Evolutionary conservation across 169 alveolate species (phyloP), one percentile per base, ranked within the genome.

Genomic region (Plasmodium malariae): DNA sequence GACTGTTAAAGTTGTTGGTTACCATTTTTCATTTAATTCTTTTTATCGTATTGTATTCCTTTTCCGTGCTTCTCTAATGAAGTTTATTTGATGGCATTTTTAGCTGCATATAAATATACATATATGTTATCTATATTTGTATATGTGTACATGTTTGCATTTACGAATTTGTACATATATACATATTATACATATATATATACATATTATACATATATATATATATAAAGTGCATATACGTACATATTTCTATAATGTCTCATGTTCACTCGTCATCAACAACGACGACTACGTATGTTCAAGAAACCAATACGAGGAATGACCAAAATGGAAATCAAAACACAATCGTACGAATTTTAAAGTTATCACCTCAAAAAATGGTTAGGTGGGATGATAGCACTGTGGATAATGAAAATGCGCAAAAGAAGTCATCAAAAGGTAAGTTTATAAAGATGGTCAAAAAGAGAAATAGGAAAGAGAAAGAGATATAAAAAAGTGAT

Each of bases 391-490:
- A 68, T 62, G 87, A 86, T 26, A 57, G 24, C 37, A 86, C 92
- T 1, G 37, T 86, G 37, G 92, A 86, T 49, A 86, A 86, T 43
- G 92, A 86, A 32, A 69, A 86, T 34, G 87, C 87, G 12, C 57
- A 86, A 17, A 86, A 86, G 67, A 86, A 86, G 28, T 86, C 92
- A 32, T 86, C 92, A 32, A 86, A 86, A 65, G 74, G 92, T 86
- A 43, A n/a, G 74, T 48, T 1, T 11, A 24, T 26, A 32, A 21
- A 28, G 32, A 60, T 43, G 1, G 30, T 24, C 34, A 57, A 12
- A 36, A 30, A 30, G 24, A 36, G 14, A 54, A 54, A 32, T 3
- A 34, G 4, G 32, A 21, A 21, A 5, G 17, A 7, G 5, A 19
- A 30, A 0, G 2, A 45, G 63, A 14, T 24, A 51, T 21, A 32